Evolutionary conservation across 2,329 filamentous ascomycete species (phyloP).

Genomic region (Talaromyces sp.): DNA sequence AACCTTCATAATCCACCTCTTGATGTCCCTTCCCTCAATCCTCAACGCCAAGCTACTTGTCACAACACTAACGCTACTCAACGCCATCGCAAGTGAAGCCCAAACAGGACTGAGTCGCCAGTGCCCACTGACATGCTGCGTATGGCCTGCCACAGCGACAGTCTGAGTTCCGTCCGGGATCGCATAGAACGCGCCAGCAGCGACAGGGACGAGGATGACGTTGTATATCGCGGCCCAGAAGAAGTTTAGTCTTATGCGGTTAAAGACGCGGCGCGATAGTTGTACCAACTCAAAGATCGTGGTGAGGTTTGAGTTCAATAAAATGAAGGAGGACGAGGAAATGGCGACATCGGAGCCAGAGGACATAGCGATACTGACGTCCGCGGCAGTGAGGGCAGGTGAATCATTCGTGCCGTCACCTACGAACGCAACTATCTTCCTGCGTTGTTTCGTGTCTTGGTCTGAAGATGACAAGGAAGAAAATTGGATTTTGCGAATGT

Average conservation of each 20-base stretch:
- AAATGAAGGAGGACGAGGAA: conserved; percentile 74
- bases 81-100: conserved; percentile 87
- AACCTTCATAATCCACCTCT: background rate
- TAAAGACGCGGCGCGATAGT: conserved; percentile 68
- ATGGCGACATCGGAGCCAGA: conserved; percentile 80
- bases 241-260: conserved; percentile 79
- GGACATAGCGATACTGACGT: conserved; percentile 78
- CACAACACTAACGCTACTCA: conserved; percentile 87
- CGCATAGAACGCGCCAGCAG: conserved; percentile 73
- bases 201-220: conserved; percentile 69
- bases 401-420: conserved; percentile 87
- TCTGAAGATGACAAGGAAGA: conserved; percentile 36
- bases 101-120: conserved; percentile 57
- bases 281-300: conserved; percentile 70
- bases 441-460: background rate
- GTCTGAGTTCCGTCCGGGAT: conserved; percentile 43
- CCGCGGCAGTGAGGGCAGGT: conserved; percentile 72
- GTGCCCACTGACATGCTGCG: conserved; percentile 33
- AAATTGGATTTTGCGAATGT: conserved; percentile 37
- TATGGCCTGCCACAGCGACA: conserved; percentile 26
- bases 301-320: conserved; percentile 66
- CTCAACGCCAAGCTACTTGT: conserved; percentile 72
- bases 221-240: conserved; percentile 84
- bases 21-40: conserved; percentile 32
- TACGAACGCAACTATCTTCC: conserved; percentile 68